Conservation (phyloP, 2,329 filamentous ascomycete genomes). For the Alternaria infectoria region DNA sequence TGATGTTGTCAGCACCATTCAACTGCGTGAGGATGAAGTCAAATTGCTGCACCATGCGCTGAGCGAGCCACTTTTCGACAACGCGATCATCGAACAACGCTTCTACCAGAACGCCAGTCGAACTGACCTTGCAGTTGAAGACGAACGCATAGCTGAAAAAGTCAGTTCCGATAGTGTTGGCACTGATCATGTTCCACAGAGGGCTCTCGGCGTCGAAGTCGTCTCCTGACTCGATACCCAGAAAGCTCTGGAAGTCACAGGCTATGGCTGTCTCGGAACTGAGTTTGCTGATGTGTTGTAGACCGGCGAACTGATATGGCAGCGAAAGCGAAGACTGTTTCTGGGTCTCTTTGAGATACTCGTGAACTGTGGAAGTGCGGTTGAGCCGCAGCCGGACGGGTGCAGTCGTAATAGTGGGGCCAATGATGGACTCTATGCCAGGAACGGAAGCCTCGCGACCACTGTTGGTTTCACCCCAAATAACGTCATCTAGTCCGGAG, state of each 20-base stretch:
- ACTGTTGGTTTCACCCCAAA: conserved; percentile 54
- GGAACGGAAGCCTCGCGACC: conserved; percentile 44
- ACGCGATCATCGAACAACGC: conserved; percentile 39
- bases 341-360: conserved; percentile 40
- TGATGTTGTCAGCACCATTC: conserved; percentile 19
- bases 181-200: conserved; percentile 42
- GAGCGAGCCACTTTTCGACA: conserved; percentile 35
- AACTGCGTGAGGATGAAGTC: conserved; percentile 34
- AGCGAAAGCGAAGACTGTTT: conserved; percentile 33
- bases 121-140: conserved; percentile 38
- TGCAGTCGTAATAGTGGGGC: conserved; percentile 51
- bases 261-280: conserved; percentile 49
- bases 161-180: conserved; percentile 41
- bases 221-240: conserved; percentile 50
- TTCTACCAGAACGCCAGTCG: conserved; percentile 31
- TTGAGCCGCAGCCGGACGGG: conserved; percentile 52
- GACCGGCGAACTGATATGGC: conserved; percentile 49
- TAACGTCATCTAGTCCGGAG: conserved; percentile 55
- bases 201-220: conserved; percentile 35
- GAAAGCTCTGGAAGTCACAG: conserved; percentile 56
- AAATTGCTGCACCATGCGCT: conserved; percentile 38
- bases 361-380: conserved; percentile 27
- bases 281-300: conserved; percentile 54
- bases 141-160: conserved; percentile 47
- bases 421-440: conserved; percentile 49